Percentiles rank a stretch among this genome's conserved stretches.
Conservation (phyloP, 2,329 filamentous ascomycete species). For the Botrytis medusae region DNA sequence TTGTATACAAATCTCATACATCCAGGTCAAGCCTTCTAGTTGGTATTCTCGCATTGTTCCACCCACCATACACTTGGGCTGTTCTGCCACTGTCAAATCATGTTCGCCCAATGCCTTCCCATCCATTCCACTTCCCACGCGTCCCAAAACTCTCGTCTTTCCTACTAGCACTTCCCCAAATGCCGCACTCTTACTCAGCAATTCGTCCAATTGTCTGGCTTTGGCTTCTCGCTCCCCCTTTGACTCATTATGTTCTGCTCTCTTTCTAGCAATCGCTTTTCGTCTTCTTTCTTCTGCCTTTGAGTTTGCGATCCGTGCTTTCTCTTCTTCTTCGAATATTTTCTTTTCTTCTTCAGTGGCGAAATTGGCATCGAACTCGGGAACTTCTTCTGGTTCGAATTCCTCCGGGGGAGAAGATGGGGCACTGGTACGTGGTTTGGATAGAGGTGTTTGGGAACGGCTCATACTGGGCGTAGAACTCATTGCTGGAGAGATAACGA, state of each 20-base stretch:
- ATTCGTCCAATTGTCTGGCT: constrained; percentile 57
- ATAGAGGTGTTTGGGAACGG: constrained; percentile 27
- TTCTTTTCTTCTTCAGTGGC: constrained; percentile 36
- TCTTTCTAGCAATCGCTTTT: constrained; percentile 44
- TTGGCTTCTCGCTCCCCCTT: constrained; percentile 57
- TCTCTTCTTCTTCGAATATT: constrained; percentile 46
- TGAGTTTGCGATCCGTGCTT: constrained; percentile 49
- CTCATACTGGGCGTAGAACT: constrained; percentile 23
- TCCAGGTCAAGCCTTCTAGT: constrained; percentile 91
- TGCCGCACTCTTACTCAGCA: constrained; percentile 58
- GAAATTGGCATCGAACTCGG: constrained; percentile 29
- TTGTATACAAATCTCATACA: constrained; percentile 64
- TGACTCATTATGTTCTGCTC: constrained; percentile 47
- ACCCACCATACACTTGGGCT: constrained; percentile 80
- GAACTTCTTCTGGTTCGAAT: constrained; percentile 11
- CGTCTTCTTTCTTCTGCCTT: constrained; percentile 43
- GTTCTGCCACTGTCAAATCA: constrained; percentile 75
- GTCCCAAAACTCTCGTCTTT: constrained; percentile 62
- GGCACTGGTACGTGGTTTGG: constrained; percentile 30
- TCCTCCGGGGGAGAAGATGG: constrained; percentile 33
- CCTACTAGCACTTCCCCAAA: constrained; percentile 64
- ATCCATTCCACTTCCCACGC: constrained; percentile 60
- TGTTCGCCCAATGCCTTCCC: constrained; percentile 61
- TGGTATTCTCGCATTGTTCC: constrained; percentile 95
- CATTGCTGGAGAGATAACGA: constrained; percentile 8